Conservation (phyloP, 2,329 filamentous ascomycete species). For the Fusarium secorum region DNA sequence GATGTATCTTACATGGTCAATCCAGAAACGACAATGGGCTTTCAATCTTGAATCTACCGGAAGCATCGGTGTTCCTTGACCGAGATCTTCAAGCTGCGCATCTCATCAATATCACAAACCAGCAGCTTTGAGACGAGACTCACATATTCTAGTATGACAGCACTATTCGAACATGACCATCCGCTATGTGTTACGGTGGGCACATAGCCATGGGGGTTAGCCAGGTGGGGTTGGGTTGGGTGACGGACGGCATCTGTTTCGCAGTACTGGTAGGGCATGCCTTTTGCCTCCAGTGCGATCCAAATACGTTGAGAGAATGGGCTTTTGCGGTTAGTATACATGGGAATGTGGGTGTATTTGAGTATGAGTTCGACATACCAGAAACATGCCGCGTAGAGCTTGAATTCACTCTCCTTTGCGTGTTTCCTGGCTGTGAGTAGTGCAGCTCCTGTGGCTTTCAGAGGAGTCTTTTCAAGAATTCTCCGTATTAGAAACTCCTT, state of each 20-base stretch:
- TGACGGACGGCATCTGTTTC: conserved; percentile 84
- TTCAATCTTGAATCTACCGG: conserved; percentile 71
- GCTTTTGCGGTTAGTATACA: conserved; percentile 50
- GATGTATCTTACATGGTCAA: conserved; percentile 68
- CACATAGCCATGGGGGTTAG: conserved; percentile 78
- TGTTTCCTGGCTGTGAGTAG: conserved; percentile 74
- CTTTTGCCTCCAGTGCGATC: conserved; percentile 85
- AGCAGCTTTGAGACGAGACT: conserved; percentile 34
- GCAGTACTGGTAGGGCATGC: conserved; percentile 82
- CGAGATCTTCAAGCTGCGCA: conserved; percentile 74
- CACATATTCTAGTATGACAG: conserved; percentile 86
- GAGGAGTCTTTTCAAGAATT: conserved; percentile 68
- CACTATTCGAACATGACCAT: conserved; percentile 84
- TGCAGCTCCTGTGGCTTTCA: conserved; percentile 76
- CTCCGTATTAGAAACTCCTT: not conserved
- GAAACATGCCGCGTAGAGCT: conserved; percentile 83
- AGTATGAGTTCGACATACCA: conserved; percentile 65
- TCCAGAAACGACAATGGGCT: conserved; percentile 81
- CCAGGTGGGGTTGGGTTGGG: conserved; percentile 67
- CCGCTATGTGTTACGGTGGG: conserved; percentile 80
- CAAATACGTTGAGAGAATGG: conserved; percentile 89
- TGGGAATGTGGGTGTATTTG: no score
- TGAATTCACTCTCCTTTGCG: conserved; percentile 73
- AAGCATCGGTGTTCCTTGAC: conserved; percentile 66
- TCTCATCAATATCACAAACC: not conserved